Evolutionary conservation across 2,329 filamentous ascomycete genomes (phyloP).

Genomic region (Penicillium hesseltinei): DNA sequence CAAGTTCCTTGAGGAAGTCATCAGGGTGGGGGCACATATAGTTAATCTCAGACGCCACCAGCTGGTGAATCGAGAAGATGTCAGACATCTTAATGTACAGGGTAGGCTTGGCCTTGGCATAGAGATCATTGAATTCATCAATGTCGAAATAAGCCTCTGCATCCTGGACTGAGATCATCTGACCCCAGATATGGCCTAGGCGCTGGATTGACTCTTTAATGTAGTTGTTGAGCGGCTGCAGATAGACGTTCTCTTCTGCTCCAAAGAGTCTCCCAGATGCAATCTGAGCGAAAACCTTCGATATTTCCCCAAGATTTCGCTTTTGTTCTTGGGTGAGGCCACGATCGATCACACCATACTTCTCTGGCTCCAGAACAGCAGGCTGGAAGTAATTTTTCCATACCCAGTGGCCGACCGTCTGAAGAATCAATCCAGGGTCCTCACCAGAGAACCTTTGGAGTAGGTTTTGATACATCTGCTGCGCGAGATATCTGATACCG

Average conservation of each 20-base stretch:
- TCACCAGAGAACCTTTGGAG: constrained; percentile 76
- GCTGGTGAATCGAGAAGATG: constrained; percentile 91
- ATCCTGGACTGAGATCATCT: constrained; percentile 78
- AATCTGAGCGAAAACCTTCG: constrained; percentile 87
- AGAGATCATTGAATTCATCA: constrained; percentile 97
- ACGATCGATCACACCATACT: constrained; percentile 88
- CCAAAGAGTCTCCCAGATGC: constrained; percentile 87
- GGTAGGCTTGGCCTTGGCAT: constrained; percentile 92
- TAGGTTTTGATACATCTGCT: constrained; percentile 79
- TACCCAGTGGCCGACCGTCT: constrained; percentile 84
- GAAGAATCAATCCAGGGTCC: constrained; percentile 71
- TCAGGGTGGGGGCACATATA: constrained; percentile 76
- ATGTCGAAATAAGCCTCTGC: constrained; percentile 94
- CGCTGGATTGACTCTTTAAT: constrained; percentile 80
- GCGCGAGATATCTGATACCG: constrained; percentile 81
- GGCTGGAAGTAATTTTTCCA: constrained; percentile 94
- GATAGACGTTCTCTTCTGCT: constrained; percentile 90
- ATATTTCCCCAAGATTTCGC: constrained; percentile 84
- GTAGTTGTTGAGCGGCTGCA: constrained; percentile 92
- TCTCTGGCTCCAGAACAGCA: constrained; percentile 83
- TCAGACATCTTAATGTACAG: constrained; percentile 99
- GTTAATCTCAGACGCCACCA: constrained; percentile 76
- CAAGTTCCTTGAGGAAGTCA: constrained; percentile 84
- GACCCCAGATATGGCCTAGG: constrained; percentile 70
- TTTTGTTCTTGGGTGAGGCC: constrained; percentile 87